These are phyloP conservation scores for Barnettozyma wickerhamii DNA, from an alignment of 805 yeast genomes.

Conservation along the genomic window DNA sequence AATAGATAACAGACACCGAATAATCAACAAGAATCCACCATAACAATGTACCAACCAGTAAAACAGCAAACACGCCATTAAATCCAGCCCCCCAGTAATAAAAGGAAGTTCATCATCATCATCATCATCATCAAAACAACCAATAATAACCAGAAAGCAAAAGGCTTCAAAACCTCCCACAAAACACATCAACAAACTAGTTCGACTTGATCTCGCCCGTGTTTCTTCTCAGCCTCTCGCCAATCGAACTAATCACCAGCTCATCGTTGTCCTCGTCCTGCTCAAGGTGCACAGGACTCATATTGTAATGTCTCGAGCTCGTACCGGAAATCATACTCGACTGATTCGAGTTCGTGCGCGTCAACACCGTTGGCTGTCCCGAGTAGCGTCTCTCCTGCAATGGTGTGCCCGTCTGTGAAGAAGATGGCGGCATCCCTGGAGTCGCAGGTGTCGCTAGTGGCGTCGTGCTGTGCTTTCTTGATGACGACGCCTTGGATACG, in stretches of 20 bases:
- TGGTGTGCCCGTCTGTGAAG: neutral
- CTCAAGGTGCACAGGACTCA: constrained; percentile 10
- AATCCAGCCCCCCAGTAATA: too few relatives aligned
- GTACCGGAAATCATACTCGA: constrained; percentile 14
- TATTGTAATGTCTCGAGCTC: constrained; percentile 5
- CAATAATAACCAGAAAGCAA: neutral
- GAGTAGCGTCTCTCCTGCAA: constrained; percentile 1
- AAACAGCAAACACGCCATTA: too few relatives aligned
- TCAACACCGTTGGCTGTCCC: constrained; percentile 1
- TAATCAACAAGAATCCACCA: too few relatives aligned
- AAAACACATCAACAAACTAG: neutral
- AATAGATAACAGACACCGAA: too few relatives aligned
- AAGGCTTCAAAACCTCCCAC: neutral
- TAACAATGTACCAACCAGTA: too few relatives aligned
- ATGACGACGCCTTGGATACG: constrained; percentile 11
- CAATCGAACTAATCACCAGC: constrained; percentile 30
- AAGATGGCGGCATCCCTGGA: neutral
- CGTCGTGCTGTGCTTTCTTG: constrained; percentile 4
- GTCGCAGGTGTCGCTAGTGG: too few relatives aligned
- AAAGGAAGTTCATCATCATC: neutral
- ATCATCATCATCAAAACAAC: neutral
- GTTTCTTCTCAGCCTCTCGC: constrained; percentile 30
- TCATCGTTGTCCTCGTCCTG: constrained; percentile 21
- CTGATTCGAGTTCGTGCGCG: constrained; percentile 14
- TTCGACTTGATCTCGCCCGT: constrained; percentile 25